These are phyloP conservation scores for Didymella pinodella DNA, from an alignment of 2,329 filamentous ascomycete species.

Conservation along the genomic window DNA sequence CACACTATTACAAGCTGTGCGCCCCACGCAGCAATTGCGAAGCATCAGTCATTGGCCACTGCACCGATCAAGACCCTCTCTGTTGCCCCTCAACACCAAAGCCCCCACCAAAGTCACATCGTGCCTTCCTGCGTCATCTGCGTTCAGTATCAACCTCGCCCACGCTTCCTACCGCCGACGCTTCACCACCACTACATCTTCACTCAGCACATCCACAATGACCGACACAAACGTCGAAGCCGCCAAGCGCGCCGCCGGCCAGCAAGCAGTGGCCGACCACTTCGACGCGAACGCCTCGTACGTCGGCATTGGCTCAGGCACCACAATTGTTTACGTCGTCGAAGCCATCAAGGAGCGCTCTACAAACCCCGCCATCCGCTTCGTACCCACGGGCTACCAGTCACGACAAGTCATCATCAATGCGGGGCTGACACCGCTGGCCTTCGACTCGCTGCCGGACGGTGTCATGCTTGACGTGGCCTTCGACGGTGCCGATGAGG, in stretches of 20 bases:
- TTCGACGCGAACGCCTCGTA: conserved; percentile 69
- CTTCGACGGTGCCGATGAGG: conserved; percentile 97
- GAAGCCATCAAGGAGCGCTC: conserved; percentile 69
- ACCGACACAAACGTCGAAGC: conserved; percentile 63
- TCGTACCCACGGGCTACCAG: conserved; percentile 91
- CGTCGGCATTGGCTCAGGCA: conserved; percentile 82
- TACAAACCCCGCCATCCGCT: conserved; percentile 69
- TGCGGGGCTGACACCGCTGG: conserved; percentile 78
- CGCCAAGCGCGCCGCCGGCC: conserved; percentile 78
- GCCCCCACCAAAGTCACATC: conserved; percentile 16
- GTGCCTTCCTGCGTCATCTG: conserved; percentile 2
- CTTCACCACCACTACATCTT: conserved; percentile 18
- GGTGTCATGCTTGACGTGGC: conserved; percentile 78
- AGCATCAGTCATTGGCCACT: conserved; percentile 41
- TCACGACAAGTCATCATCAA: conserved; percentile 84
- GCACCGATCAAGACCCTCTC: conserved; percentile 23
- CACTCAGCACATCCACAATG: conserved; percentile 32
- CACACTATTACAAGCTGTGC: conserved; percentile 8
- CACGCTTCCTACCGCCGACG: neutral
- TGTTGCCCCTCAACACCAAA: conserved; percentile 17
- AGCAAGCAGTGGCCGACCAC: conserved; percentile 75
- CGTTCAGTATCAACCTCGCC: neutral
- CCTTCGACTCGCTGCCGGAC: conserved; percentile 76
- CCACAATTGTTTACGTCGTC: conserved; percentile 84
- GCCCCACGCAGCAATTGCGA: conserved; percentile 29